Evolutionary conservation across 805 yeast genomes (phyloP), one percentile per base, ranked within the genome.

Genomic region (Wickerhamiella cacticola): DNA sequence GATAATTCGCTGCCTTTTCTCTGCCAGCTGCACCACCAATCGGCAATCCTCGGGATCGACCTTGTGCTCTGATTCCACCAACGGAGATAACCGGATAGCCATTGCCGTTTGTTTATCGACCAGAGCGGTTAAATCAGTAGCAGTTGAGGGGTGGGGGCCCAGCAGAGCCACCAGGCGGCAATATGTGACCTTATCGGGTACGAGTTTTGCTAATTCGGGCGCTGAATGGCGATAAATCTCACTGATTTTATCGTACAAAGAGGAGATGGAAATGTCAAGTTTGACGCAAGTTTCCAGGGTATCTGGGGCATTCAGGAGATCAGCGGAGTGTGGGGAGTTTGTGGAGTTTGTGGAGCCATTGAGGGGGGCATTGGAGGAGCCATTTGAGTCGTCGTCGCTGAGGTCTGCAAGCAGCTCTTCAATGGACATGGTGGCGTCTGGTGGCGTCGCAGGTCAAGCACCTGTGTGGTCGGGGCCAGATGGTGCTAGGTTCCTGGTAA

Each of bases 151-250:
- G 10, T 47, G 38, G n/a, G 24, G 21, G 13, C 80, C 77, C 2
- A 85, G 62, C 0, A 73, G 54, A 29, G 62, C 53, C 2, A 82
- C 71, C 1, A 78, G 65, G 23, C 65, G 65, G 7, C 81, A 75
- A 62, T 77, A 87, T 49, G 79, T 79, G 0, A 74, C 59, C 0
- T 89, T 79, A 50, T 75, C 74, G 9, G 76, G 66, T 1, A 84
- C 70, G 33, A 87, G 64, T 0, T 78, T 65, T 21, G 73, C 81
- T 44, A 87, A 65, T 56, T 87, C 95, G 0, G 83, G 79, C 63
- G 85, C 86, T 15, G 79, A 73, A 3, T 72, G 68, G 8, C 68
- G 63, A 57, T 85, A 87, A 22, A 70, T 68, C 0, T 70, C 58
- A 42, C 69, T 73, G 31, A 81, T 63, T 45, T 73, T 73, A 5